A percentile compares a stretch with the other conserved stretches of the same genome.
phyloP scores from a whole-genome alignment of 2,329 filamentous ascomycete genomes.

The Talaromyces islandicus region DNA sequence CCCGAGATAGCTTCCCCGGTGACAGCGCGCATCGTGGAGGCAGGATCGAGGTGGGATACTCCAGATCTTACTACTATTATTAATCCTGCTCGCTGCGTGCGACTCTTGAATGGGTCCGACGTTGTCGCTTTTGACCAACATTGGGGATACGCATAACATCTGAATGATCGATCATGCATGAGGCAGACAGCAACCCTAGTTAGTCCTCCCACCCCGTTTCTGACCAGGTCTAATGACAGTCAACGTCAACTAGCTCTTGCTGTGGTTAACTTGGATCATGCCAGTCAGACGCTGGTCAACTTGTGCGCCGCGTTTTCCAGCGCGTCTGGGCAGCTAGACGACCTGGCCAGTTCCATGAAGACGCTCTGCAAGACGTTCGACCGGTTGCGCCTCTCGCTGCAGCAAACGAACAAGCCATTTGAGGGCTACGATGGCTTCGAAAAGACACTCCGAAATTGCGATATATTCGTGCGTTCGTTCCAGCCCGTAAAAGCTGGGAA shows the following conservation, averaged over 20 bases:
- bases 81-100: neutral
- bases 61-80: neutral
- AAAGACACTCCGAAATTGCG: neutral
- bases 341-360: neutral
- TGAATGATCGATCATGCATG: neutral
- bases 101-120: neutral
- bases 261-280: neutral
- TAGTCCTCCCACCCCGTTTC: neutral
- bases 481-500: neutral
- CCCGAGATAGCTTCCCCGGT: neutral
- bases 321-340: neutral
- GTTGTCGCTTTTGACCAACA: neutral
- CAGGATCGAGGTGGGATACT: neutral
- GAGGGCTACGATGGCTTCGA: neutral
- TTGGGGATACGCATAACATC: no score
- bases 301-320: neutral
- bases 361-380: neutral
- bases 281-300: neutral
- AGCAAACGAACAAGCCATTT: neutral
- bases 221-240: neutral
- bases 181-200: neutral
- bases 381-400: neutral
- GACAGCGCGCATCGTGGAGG: neutral
- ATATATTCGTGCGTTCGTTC: neutral
- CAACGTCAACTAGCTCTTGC: neutral